Percentiles rank a stretch among this genome's conserved stretches.
Evolutionary conservation across 1,139 yeast species (phyloP).

Genomic region (Blastobotrys illinoisensis): DNA sequence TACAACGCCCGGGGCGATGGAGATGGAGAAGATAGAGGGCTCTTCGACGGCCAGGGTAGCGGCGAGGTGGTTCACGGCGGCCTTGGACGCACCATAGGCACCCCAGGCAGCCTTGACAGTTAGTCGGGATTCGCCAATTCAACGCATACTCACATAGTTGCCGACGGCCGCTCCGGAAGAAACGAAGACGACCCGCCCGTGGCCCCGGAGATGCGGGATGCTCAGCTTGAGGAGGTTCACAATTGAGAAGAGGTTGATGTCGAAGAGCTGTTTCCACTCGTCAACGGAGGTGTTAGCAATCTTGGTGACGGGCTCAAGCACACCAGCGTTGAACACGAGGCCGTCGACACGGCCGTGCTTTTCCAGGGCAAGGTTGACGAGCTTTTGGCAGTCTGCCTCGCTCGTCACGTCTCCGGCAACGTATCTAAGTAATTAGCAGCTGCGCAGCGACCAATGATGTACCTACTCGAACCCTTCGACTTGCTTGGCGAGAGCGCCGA

Average conservation of each 20-base stretch:
- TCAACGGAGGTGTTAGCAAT: conserved; percentile 45
- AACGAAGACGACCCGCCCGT: conserved; percentile 67
- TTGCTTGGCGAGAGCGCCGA: conserved; percentile 36
- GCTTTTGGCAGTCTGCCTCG: conserved; percentile 33
- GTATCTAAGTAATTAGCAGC: conserved; percentile 16
- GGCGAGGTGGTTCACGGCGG: conserved; percentile 76
- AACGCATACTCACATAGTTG: conserved; percentile 37
- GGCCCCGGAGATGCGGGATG: conserved; percentile 52
- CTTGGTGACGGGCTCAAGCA: conserved; percentile 68
- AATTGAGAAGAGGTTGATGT: conserved; percentile 73
- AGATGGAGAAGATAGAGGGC: conserved; percentile 48
- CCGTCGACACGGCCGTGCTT: conserved; percentile 63
- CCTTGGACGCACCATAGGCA: conserved; percentile 86
- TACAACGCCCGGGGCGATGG: conserved; percentile 92
- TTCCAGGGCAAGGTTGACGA: conserved; percentile 45
- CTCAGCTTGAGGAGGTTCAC: conserved; percentile 50
- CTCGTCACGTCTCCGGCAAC: conserved; percentile 64
- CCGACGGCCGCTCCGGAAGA: conserved; percentile 78
- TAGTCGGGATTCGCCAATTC: not conserved
- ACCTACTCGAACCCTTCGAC: conserved; percentile 41
- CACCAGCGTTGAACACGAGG: conserved; percentile 82
- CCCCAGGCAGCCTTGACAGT: conserved; percentile 60
- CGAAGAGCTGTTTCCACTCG: conserved; percentile 62
- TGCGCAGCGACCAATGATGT: too few species aligned
- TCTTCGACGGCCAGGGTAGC: conserved; percentile 64